Evolutionary conservation across 371 early-diverging fungal genomes (phyloP), one percentile per base, ranked within the genome.

Genomic region (Choanephora cucurbitarum): DNA sequence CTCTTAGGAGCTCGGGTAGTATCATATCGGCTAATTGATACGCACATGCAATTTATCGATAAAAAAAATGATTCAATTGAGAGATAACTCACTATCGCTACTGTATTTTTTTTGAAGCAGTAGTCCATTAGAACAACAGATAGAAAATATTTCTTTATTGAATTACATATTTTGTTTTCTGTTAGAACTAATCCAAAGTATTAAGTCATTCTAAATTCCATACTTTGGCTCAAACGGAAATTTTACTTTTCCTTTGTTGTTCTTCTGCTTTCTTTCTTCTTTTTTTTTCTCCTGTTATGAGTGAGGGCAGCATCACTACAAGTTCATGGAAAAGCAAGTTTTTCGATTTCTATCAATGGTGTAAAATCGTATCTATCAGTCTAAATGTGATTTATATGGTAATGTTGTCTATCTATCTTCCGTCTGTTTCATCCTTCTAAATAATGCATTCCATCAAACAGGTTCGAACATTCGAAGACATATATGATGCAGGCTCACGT

Each of bases 331-430:
- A 44, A 40, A 33, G 19, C 6, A 60, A 49, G 28, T n/a, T 43
- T 3, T 32, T 50, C 19, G 42, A 50, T 50, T 55, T 50, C 15
- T 55, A 61, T 28, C 14, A 39, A 1, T 61, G 55, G 62, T 62
- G 57, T 22, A 62, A 57, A 45, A 24, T 57, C 13, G 34, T 62
- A 22, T 50, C 57, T 5, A 13, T 62, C 15, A 28, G 45, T 15
- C 21, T 62, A 33, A 62, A 62, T 57, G 13, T 62, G 13, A 55
- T 62, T 40, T 62, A 62, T n/a, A 62, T 57, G 52, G 62, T 62
- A 57, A 3, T 28, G n/a, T 7, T 28, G 14, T 44, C n/a, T 21
- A 41, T 19, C 28, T 22, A 49, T 4, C 6, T 33, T 17, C 22
- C 8, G 34, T 32, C 5, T 10, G 17, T 21, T 13, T 22, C 31